Base-by-base conservation (phyloP, 345 rosid species). In the Citrus reticulata region DNA sequence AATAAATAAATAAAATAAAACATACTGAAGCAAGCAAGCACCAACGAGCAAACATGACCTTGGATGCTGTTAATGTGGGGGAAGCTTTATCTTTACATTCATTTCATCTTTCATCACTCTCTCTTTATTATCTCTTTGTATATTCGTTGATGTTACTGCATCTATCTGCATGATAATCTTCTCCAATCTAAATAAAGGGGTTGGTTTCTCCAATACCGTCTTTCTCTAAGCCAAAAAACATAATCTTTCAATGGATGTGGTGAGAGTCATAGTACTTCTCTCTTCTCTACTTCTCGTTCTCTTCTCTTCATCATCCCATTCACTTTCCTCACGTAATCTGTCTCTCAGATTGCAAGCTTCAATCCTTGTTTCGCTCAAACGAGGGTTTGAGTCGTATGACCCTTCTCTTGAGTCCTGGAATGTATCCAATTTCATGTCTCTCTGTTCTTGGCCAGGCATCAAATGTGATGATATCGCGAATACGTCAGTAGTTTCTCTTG, bases 391-490 rank as follows among this genome's bases (percentile, higher is more conserved):
- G 4, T 81, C 90, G 42, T 87, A 79, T 78, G 82, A 87, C 70
- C 85, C 90, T 83, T 81, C 86, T 58, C 90, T 90, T 4, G 71
- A 76, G 73, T 40, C 78, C 22, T 92, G 97, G 94, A 86, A 88
- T 65, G 72, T 79, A 51, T 86, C 90, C 7, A 84, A 87, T 83
- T 84, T 83, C 88, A 80, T 20, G 30, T 81, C 82, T 55, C 84
- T 89, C 1, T 90, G 93, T 81, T 83, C 92, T 60, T 91, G 88
- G 89, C 73, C 85, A 5, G 91, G 92, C 7, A 83, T 91, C 70
- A 65, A 68, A 5, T 92, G 97, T 39, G 86, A 85, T 81, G 35
- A 85, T 81, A 30, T 1, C 79, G 67, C 27, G 25, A 90, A 86
- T 34, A 80, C 75, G 60, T 84, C 90, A 10, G 75, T 92, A 7